phyloP scores from a whole-genome alignment of 2,329 filamentous ascomycete genomes.

The Pezizomycotina sp. region DNA sequence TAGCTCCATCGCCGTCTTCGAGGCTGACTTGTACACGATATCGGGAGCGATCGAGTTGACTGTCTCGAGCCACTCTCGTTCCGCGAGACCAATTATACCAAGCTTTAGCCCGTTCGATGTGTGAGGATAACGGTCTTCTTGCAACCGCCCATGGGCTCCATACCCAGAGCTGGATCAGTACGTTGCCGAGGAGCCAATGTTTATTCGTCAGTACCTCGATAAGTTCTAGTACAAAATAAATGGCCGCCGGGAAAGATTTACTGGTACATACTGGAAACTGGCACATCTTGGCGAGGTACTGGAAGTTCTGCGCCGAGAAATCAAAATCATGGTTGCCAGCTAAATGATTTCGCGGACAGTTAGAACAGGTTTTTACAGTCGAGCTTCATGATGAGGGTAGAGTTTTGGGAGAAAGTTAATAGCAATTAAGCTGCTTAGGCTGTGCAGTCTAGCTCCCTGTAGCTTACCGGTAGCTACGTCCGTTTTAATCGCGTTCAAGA shows the following conservation, averaged over 20 bases:
- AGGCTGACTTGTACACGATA: slow-evolving; percentile 66
- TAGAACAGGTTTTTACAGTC: too few relatives aligned
- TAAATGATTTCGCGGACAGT: too few relatives aligned
- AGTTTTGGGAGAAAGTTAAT: too few relatives aligned
- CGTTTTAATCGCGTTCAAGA: slow-evolving; percentile 62
- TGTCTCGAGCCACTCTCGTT: slow-evolving; percentile 54
- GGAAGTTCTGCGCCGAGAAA: slow-evolving; percentile 59
- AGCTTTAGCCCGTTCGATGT: slow-evolving; percentile 72
- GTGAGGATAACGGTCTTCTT: slow-evolving; percentile 60
- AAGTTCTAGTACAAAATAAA: too few relatives aligned
- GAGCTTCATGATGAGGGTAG: slow-evolving; percentile 9
- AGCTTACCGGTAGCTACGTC: slow-evolving; percentile 66
- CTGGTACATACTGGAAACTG: too few relatives aligned
- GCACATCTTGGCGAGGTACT: slow-evolving; percentile 12
- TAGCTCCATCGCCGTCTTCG: slow-evolving; percentile 56
- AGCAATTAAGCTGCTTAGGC: background rate
- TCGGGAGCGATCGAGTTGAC: slow-evolving; percentile 74
- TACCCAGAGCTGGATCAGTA: slow-evolving; percentile 66
- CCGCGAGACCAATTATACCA: slow-evolving; percentile 68
- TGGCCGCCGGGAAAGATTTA: too few relatives aligned
- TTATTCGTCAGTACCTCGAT: too few relatives aligned
- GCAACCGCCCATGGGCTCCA: slow-evolving; percentile 54
- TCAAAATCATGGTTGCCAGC: slow-evolving; percentile 70
- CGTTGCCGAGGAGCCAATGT: too few relatives aligned
- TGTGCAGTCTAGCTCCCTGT: slow-evolving; percentile 41